Evolutionary conservation across 169 alveolate species (phyloP).

Genomic region (Plasmodium falciparum): DNA sequence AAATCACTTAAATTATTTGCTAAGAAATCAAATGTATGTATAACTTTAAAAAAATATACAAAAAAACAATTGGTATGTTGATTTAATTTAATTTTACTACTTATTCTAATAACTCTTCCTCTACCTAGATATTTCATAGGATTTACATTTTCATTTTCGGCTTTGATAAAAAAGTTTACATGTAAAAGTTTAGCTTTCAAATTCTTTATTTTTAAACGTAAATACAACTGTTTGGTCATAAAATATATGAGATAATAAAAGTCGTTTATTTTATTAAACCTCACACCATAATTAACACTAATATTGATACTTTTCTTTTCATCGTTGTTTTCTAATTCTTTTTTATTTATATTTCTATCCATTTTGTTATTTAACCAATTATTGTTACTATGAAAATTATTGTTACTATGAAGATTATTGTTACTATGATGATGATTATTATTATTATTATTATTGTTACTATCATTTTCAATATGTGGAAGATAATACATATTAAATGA

Average conservation of each 20-base stretch:
- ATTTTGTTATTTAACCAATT: not conserved
- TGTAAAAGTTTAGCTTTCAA: conserved; percentile 37
- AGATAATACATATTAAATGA: conserved; percentile 40
- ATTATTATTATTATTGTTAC: not conserved
- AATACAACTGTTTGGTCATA: conserved; percentile 66
- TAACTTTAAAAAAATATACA: conserved; percentile 60
- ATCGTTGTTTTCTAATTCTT: conserved; percentile 1
- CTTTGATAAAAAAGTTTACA: conserved; percentile 41
- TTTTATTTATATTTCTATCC: conserved; percentile 9
- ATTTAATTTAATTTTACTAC: conserved; percentile 36
- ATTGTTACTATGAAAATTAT: not conserved
- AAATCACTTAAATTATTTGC: conserved; percentile 24
- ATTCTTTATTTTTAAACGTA: conserved; percentile 52
- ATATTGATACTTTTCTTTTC: conserved; percentile 45
- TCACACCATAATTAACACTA: conserved; percentile 63
- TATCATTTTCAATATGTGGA: not conserved
- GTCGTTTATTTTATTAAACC: conserved; percentile 61
- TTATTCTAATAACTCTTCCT: conserved; percentile 39
- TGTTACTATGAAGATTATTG: not conserved
- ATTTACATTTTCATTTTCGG: conserved; percentile 45
- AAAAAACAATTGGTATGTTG: conserved; percentile 52
- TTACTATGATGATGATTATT: too few species aligned
- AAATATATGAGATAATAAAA: conserved; percentile 71
- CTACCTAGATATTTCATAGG: conserved; percentile 45
- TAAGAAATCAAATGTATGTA: conserved; percentile 14